phyloP scores from a whole-genome alignment of 2,329 filamentous ascomycete genomes.

The Scedosporium aurantiacum region DNA sequence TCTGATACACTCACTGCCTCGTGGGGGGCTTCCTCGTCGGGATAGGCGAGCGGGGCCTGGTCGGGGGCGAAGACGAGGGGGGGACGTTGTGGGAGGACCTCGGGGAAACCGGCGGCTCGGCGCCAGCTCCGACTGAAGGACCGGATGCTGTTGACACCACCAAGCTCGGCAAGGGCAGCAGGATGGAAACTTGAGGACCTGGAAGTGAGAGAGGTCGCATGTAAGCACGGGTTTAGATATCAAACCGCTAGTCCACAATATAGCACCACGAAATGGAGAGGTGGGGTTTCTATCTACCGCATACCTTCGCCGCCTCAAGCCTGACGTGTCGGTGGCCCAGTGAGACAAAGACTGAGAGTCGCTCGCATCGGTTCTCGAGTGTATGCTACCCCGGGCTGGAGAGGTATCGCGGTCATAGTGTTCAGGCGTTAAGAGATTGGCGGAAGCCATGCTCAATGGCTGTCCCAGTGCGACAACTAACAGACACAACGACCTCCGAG shows the following conservation, averaged over 20 bases:
- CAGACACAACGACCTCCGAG: no score
- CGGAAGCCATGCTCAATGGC: no score
- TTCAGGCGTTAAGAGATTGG: no score
- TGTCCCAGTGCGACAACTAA: no score
- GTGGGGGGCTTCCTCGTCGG: conserved; percentile 12
- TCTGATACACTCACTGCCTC: conserved; percentile 27
- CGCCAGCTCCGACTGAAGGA: conserved; percentile 91
- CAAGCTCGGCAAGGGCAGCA: conserved; percentile 55
- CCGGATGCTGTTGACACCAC: conserved; percentile 86
- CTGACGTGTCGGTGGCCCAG: conserved; percentile 5
- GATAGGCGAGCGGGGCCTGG: conserved; percentile 28
- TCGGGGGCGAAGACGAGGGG: conserved; percentile 59
- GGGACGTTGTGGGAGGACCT: conserved; percentile 70
- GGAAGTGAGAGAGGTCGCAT: not conserved
- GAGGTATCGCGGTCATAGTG: conserved; percentile 24
- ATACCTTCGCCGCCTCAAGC: conserved; percentile 25
- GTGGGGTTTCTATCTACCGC: not conserved
- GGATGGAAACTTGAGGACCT: conserved; percentile 48
- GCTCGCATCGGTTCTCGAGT: conserved; percentile 26
- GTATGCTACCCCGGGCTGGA: conserved; percentile 29
- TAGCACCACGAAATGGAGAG: not conserved
- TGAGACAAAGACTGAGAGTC: conserved; percentile 28
- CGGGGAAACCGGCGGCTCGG: conserved; percentile 76
- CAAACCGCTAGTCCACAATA: not conserved
- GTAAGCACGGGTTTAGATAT: not conserved